phyloP scores from a whole-genome alignment of 495 filamentous ascomycete species.

The Neurospora intermedia region DNA sequence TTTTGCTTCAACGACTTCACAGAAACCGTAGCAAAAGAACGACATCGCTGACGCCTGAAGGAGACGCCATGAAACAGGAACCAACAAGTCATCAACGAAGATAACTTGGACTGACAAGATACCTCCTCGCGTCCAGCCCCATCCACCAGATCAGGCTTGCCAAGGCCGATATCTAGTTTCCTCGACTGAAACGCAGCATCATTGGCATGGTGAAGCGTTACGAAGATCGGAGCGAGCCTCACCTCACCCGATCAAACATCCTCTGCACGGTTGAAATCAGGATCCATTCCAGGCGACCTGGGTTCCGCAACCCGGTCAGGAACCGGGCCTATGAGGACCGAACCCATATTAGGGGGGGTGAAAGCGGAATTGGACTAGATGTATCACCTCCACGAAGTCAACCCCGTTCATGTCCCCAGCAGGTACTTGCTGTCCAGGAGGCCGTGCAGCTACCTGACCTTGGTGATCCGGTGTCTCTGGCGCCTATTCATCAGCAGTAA shows the following conservation, averaged over 20 bases:
- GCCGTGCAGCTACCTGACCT: not conserved
- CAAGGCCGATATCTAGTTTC: not conserved
- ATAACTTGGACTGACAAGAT: not conserved
- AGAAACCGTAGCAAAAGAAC: not conserved
- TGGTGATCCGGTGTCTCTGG: not conserved
- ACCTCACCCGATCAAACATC: not conserved
- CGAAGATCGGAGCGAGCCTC: not conserved
- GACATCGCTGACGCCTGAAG: not conserved
- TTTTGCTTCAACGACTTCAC: not conserved
- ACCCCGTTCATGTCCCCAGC: not conserved
- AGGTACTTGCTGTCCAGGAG: not conserved
- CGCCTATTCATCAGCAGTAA: not conserved
- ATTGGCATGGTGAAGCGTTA: not conserved
- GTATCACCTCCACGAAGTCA: not conserved
- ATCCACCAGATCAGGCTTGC: not conserved
- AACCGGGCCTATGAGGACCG: not conserved
- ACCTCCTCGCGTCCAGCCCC: not conserved
- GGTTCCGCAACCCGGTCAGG: not conserved
- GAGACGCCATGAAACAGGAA: not conserved
- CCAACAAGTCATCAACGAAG: not conserved
- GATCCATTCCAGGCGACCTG: not conserved
- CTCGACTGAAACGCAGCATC: not conserved
- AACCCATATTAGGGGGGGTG: not conserved
- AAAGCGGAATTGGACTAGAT: not conserved
- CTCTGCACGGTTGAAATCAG: not conserved